These are phyloP conservation scores for Gloeopeniophorella convolvens DNA, from an alignment of 768 basidiomycete genomes.

Conservation along the genomic window DNA sequence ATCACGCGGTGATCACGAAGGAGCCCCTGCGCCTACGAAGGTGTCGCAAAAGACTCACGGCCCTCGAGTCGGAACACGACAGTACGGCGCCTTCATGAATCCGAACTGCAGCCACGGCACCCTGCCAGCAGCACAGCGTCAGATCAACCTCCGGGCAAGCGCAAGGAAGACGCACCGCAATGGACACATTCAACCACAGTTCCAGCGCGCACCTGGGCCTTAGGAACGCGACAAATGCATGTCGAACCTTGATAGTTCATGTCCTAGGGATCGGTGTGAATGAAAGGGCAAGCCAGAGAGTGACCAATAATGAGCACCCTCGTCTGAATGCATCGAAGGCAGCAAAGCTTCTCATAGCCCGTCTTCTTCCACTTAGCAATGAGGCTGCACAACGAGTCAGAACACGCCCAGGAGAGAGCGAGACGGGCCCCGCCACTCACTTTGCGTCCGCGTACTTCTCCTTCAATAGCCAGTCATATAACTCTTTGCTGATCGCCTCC, in stretches of 20 bases:
- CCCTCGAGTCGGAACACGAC: slow-evolving; percentile 26
- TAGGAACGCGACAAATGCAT: slow-evolving; percentile 96
- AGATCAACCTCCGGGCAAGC: slow-evolving; percentile 8
- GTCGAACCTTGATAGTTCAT: slow-evolving; percentile 99
- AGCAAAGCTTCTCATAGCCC: slow-evolving; percentile 98
- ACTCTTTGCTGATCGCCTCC: slow-evolving; percentile 84
- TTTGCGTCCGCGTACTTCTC: slow-evolving; percentile 96
- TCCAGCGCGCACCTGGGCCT: slow-evolving; percentile 82
- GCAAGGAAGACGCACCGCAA: slow-evolving; percentile 62
- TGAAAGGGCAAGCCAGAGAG: neutral
- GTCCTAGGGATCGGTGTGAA: slow-evolving; percentile 47
- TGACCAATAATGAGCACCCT: slow-evolving; percentile 44
- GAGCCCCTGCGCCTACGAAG: too few relatives aligned
- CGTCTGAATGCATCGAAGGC: slow-evolving; percentile 93
- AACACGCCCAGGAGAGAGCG: neutral
- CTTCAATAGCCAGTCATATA: slow-evolving; percentile 98
- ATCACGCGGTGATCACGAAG: too few relatives aligned
- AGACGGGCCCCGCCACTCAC: slow-evolving; percentile 41
- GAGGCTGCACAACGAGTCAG: slow-evolving; percentile 45
- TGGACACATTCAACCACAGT: slow-evolving; percentile 95
- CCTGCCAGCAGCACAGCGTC: slow-evolving; percentile 40
- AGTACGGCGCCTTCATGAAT: slow-evolving; percentile 43
- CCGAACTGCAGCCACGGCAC: slow-evolving; percentile 87
- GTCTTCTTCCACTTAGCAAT: slow-evolving; percentile 99
- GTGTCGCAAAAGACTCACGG: too few relatives aligned